phyloP scores from a whole-genome alignment of 768 basidiomycete species.

The Filobasidium floriforme region DNA sequence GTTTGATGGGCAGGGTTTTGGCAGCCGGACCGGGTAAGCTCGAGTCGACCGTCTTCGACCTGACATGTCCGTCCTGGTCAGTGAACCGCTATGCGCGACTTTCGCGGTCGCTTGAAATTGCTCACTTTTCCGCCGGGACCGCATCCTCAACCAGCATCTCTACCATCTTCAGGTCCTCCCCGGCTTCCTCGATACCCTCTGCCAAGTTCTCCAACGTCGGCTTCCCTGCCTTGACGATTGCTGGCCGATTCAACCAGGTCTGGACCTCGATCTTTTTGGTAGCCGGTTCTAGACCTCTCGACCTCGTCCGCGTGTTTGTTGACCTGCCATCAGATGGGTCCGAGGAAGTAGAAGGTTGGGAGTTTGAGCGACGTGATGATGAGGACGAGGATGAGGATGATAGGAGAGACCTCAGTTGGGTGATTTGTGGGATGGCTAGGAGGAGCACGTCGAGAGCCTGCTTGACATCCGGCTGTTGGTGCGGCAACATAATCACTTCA shows the following conservation, averaged over 20 bases:
- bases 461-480: conserved; percentile 9
- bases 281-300: conserved; percentile 1
- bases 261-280: conserved; percentile 2
- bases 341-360: background rate
- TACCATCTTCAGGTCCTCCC: background rate
- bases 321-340: background rate
- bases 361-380: background rate
- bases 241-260: conserved; percentile 4
- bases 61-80: no score
- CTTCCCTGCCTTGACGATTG: conserved; percentile 3
- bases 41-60: no score
- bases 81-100: no score
- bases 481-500: background rate
- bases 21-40: background rate
- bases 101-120: no score
- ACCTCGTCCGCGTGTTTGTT: background rate
- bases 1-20: background rate
- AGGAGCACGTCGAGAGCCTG: conserved; percentile 16
- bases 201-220: background rate
- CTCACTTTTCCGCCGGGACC: background rate
- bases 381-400: conserved; percentile 1
- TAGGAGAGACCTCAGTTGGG: conserved; percentile 9
- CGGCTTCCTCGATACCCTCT: background rate
- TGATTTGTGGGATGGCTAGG: conserved; percentile 10
- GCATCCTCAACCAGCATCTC: background rate